These are phyloP conservation scores for Fusarium cyanostomum DNA, from an alignment of 2,329 filamentous ascomycete genomes.

Conservation along the genomic window DNA sequence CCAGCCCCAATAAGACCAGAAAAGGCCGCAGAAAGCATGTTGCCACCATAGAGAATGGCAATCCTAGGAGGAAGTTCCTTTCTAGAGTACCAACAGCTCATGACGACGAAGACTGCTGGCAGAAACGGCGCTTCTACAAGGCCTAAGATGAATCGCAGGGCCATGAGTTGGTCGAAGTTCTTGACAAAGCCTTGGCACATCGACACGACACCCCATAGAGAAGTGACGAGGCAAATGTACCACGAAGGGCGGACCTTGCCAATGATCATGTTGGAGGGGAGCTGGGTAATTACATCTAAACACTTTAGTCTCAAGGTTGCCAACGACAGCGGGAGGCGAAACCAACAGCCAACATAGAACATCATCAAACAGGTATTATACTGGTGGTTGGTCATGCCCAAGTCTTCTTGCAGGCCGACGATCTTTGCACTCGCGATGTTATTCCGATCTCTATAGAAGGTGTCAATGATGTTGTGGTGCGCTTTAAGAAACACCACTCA, in stretches of 20 bases:
- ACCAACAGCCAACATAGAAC: neutral
- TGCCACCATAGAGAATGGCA: slow-evolving; percentile 73
- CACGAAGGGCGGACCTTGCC: neutral
- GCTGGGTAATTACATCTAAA: neutral
- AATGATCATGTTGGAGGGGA: neutral
- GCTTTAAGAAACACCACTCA: too few relatives aligned
- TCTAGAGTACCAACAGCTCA: slow-evolving; percentile 46
- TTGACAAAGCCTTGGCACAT: slow-evolving; percentile 48
- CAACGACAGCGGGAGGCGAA: neutral
- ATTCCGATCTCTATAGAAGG: too few relatives aligned
- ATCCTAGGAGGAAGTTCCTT: slow-evolving; percentile 74
- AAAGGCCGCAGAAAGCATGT: slow-evolving; percentile 76
- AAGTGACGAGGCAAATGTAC: neutral
- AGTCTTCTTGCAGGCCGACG: too few relatives aligned
- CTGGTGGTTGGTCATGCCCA: too few relatives aligned
- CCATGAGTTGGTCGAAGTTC: slow-evolving; percentile 8
- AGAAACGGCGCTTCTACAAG: slow-evolving; percentile 19
- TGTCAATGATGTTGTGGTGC: too few relatives aligned
- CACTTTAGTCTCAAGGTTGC: too few relatives aligned
- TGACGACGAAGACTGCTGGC: neutral
- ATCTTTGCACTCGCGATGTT: too few relatives aligned
- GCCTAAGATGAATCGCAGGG: slow-evolving; percentile 8
- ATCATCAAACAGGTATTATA: too few relatives aligned
- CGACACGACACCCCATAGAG: slow-evolving; percentile 16
- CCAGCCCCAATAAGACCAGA: slow-evolving; percentile 70